Percentiles rank a stretch among this genome's conserved stretches.
phyloP scores from a whole-genome alignment of 441 rosid species.

The Euphorbia celastroides region DNA sequence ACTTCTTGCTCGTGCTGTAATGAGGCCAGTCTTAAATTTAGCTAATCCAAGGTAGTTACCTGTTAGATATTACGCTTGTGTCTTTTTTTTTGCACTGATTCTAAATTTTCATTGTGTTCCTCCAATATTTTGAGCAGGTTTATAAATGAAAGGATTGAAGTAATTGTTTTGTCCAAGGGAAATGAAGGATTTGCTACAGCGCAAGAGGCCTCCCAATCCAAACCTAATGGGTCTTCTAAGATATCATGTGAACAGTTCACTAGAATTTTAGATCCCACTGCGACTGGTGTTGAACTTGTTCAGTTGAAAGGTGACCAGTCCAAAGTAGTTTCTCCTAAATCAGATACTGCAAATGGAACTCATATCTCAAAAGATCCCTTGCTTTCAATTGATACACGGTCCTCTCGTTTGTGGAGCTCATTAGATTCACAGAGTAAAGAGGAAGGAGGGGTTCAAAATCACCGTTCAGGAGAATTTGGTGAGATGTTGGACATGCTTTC shows the following conservation, averaged over 20 bases:
- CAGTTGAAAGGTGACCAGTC: slow-evolving; percentile 62
- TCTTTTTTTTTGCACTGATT: slow-evolving; percentile 12
- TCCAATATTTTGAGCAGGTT: slow-evolving; percentile 44
- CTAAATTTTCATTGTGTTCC: slow-evolving; percentile 21
- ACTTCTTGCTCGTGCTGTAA: slow-evolving; percentile 93
- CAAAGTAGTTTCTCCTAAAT: slow-evolving; percentile 30
- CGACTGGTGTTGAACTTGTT: slow-evolving; percentile 91
- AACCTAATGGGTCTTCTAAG: slow-evolving; percentile 54
- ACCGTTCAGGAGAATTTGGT: slow-evolving; percentile 74
- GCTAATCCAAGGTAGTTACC: slow-evolving; percentile 77
- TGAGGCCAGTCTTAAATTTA: slow-evolving; percentile 86
- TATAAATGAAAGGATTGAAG: slow-evolving; percentile 91
- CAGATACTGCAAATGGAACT: slow-evolving; percentile 36
- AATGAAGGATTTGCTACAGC: slow-evolving; percentile 41
- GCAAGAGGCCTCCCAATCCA: slow-evolving; percentile 49
- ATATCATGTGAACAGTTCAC: slow-evolving; percentile 71
- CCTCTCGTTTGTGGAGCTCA: slow-evolving; percentile 74
- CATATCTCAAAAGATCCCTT: slow-evolving; percentile 78
- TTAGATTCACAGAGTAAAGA: slow-evolving; percentile 43
- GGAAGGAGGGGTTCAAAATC: slow-evolving; percentile 42
- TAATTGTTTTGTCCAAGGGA: slow-evolving; percentile 59
- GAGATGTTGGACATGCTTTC: slow-evolving; percentile 76
- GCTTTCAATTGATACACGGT: slow-evolving; percentile 76
- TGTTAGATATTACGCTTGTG: slow-evolving; percentile 37
- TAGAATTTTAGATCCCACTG: slow-evolving; percentile 76